These are phyloP conservation scores for Trichaptum fuscoviolaceum DNA, from an alignment of 768 basidiomycete species.

Conservation along the genomic window DNA sequence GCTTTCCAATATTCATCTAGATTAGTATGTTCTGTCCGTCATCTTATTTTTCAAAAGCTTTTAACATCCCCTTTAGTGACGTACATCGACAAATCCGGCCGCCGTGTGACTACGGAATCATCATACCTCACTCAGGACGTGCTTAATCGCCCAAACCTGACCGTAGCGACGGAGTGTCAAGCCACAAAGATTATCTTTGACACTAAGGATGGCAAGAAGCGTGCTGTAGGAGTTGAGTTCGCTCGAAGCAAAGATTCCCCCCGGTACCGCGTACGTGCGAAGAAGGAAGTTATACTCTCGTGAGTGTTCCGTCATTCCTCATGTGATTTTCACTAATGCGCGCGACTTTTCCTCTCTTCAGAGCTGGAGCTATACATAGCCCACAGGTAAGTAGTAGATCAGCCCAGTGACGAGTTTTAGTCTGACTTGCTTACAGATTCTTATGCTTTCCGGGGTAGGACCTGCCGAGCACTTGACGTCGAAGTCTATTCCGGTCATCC, in stretches of 20 bases:
- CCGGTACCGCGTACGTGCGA: constrained; percentile 41
- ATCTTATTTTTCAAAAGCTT: not conserved
- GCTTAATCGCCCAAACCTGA: constrained; percentile 59
- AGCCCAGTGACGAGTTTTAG: constrained; percentile 10
- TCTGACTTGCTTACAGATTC: constrained; percentile 34
- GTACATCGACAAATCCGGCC: constrained; percentile 47
- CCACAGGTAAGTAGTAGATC: constrained; percentile 36
- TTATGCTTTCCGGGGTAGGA: constrained; percentile 75
- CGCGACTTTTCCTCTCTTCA: constrained; percentile 18
- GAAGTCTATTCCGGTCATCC: constrained; percentile 48
- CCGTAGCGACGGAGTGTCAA: constrained; percentile 48
- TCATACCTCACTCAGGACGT: constrained; percentile 66
- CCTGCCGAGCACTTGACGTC: constrained; percentile 50
- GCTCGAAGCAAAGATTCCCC: constrained; percentile 31
- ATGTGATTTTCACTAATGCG: too few species aligned
- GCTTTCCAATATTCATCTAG: constrained; percentile 15
- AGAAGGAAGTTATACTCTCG: constrained; percentile 60
- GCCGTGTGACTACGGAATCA: constrained; percentile 57
- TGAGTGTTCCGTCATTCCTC: constrained; percentile 26
- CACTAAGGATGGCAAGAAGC: constrained; percentile 28
- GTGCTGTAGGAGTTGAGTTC: constrained; percentile 62
- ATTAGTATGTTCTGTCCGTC: constrained; percentile 20
- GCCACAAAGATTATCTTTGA: constrained; percentile 54
- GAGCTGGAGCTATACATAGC: constrained; percentile 59
- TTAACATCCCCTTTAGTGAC: constrained; percentile 49